Evolutionary conservation across 2,329 filamentous ascomycete genomes (phyloP), one percentile per base, ranked within the genome.

Genomic region (Exophiala spinifera): DNA sequence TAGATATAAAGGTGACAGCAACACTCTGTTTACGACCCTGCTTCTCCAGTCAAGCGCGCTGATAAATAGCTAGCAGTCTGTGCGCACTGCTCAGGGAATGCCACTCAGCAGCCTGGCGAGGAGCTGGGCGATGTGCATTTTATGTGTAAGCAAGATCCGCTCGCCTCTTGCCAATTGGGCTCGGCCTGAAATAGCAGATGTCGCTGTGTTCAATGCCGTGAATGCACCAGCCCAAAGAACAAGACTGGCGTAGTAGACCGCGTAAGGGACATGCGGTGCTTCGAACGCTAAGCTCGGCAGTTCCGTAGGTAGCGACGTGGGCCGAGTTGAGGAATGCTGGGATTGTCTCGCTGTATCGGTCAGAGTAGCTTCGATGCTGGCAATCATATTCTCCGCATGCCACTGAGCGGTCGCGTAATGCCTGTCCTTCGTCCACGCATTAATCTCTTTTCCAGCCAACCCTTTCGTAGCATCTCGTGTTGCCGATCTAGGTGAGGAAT

Each of bases 361-460:
- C 10, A 56, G 21, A 15, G 42, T 28, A n/a, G 14, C 40, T 39
- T 56, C 53, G 17, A 52, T 36, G 7, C 39, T 14, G 14, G 34
- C 14, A n/a, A 56, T 48, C 21, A 56, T 51, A 10, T 56, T 20
- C 15, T 56, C 49, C 13, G 53, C 48, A 33, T 56, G 53, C 53
- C 53, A 56, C 7, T 25, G 48, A n/a, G 53, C 43, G n/a, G 51
- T 36, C 17, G 50, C 34, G 15, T 51, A 56, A 23, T 56, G n/a
- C 21, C 43, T 42, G 25, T 44, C 31, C 11, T 48, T 36, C 6
- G 48, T 48, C 53, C 53, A 56, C 28, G 43, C 49, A 19, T 34
- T 11, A 19, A 56, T 48, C 21, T 51, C 53, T 33, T 28, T 36
- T 15, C 43, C 50, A 20, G 31, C 42, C 23, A 13, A 19, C 17